phyloP scores from a whole-genome alignment of 495 filamentous ascomycete species.

The Astrocystis sublimbata region DNA sequence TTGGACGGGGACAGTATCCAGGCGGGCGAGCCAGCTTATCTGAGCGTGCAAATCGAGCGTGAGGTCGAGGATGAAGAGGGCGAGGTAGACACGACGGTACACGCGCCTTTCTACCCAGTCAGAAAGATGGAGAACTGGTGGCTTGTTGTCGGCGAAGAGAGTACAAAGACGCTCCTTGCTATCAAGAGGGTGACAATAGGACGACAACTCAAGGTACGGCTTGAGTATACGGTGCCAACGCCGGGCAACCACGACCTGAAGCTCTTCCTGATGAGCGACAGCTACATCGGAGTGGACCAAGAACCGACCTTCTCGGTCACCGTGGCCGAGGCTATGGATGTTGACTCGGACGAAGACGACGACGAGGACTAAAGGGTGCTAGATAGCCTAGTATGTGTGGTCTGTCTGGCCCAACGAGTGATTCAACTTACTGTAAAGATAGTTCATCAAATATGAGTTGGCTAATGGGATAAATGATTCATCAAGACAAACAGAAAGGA shows the following conservation, averaged over 20 bases:
- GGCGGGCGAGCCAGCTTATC: constrained; percentile 76
- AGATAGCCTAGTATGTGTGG: constrained; percentile 24
- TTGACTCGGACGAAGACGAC: constrained; percentile 79
- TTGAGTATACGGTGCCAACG: constrained; percentile 87
- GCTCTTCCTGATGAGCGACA: constrained; percentile 95
- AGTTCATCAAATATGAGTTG: constrained; percentile 19
- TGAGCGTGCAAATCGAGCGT: constrained; percentile 85
- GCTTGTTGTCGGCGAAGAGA: constrained; percentile 93
- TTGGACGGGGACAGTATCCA: constrained; percentile 77
- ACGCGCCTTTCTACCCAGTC: constrained; percentile 91
- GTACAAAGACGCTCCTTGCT: constrained; percentile 78
- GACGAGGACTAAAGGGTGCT: constrained; percentile 24
- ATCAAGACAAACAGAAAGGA: constrained; percentile 17
- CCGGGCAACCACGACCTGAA: constrained; percentile 86
- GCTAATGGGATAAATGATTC: constrained; percentile 11
- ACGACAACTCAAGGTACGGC: constrained; percentile 68
- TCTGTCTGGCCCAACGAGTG: constrained; percentile 18
- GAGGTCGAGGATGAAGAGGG: constrained; percentile 70
- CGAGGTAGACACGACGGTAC: constrained; percentile 80
- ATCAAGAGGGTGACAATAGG: constrained; percentile 94
- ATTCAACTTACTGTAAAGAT: constrained; percentile 38
- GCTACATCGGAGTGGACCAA: constrained; percentile 96
- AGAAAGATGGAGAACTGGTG: constrained; percentile 97
- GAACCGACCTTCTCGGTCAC: constrained; percentile 83
- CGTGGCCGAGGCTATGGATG: constrained; percentile 91